Percentiles rank a stretch among this genome's conserved stretches.
Conservation (phyloP, 73 alveolate species). For the Effrenium voratum region DNA sequence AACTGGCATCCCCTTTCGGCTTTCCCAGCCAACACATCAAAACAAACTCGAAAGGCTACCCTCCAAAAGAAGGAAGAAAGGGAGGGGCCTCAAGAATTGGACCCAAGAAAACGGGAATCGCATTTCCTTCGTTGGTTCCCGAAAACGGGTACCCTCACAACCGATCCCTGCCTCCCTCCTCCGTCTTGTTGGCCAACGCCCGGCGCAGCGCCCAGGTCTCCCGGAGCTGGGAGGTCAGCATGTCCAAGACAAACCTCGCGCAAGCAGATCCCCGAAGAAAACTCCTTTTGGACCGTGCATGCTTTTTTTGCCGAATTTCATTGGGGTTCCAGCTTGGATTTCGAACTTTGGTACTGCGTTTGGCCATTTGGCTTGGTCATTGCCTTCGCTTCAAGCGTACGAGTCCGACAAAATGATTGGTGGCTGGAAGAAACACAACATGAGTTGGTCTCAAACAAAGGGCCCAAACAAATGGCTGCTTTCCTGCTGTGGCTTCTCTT, state of each 20-base stretch:
- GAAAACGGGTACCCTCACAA: no score
- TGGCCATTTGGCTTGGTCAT: not conserved
- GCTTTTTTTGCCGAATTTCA: not conserved
- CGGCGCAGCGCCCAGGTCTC: constrained; percentile 93
- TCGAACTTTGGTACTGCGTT: not conserved
- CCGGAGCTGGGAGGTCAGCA: constrained; percentile 59
- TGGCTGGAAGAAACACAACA: not conserved
- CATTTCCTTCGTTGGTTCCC: no score
- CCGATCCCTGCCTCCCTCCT: not conserved
- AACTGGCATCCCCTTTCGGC: no score
- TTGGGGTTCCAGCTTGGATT: not conserved
- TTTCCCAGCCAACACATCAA: no score
- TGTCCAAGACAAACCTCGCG: constrained; percentile 18
- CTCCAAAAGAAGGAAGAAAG: no score
- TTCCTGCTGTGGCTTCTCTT: no score
- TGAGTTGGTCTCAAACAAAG: no score
- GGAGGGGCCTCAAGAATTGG: no score
- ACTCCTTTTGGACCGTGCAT: not conserved
- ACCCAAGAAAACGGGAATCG: no score
- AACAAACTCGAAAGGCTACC: no score
- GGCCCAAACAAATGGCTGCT: no score
- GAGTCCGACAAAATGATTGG: not conserved
- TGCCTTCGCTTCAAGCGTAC: not conserved
- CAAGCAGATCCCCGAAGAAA: no score
- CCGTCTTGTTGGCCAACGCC: constrained; percentile 19